A percentile compares a stretch with the other conserved stretches of the same genome.
Conservation (phyloP, 1,284 basidiomycete genomes). For the Hymenochaete sp. region DNA sequence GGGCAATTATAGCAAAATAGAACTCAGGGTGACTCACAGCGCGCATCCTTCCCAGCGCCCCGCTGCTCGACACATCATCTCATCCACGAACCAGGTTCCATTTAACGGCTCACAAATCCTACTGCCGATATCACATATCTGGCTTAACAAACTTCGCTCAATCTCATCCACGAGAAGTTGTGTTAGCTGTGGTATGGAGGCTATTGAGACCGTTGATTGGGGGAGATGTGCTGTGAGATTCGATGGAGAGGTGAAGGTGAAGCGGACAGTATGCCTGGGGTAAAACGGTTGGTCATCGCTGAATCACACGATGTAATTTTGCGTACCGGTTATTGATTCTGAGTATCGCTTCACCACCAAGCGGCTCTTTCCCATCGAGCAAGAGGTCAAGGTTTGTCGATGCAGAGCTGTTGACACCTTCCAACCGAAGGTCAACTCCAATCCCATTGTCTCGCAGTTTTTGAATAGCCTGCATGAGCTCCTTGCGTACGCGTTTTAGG, state of each 20-base stretch:
- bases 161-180: constrained; percentile 70
- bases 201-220: constrained; percentile 62
- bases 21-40: constrained; percentile 44
- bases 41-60: constrained; percentile 72
- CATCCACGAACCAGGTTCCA: constrained; percentile 71
- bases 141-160: constrained; percentile 52
- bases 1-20: background rate
- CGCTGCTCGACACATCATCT: constrained; percentile 52
- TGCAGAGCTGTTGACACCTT: constrained; percentile 59
- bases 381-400: constrained; percentile 44
- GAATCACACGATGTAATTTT: background rate
- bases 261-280: constrained; percentile 56
- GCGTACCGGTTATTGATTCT: constrained; percentile 55
- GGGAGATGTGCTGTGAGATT: constrained; percentile 61
- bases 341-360: constrained; percentile 62
- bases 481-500: constrained; percentile 48
- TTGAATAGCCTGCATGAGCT: constrained; percentile 42
- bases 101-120: constrained; percentile 45
- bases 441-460: constrained; percentile 49
- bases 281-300: constrained; percentile 2
- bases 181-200: constrained; percentile 63
- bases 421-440: constrained; percentile 47
- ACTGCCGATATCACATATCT: constrained; percentile 58
- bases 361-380: constrained; percentile 23
- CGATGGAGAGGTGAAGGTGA: constrained; percentile 67